A percentile compares a stretch with the other conserved stretches of the same genome.
phyloP scores from a whole-genome alignment of 2,329 filamentous ascomycete species.

The Phyllosticta paracitricarpa region DNA sequence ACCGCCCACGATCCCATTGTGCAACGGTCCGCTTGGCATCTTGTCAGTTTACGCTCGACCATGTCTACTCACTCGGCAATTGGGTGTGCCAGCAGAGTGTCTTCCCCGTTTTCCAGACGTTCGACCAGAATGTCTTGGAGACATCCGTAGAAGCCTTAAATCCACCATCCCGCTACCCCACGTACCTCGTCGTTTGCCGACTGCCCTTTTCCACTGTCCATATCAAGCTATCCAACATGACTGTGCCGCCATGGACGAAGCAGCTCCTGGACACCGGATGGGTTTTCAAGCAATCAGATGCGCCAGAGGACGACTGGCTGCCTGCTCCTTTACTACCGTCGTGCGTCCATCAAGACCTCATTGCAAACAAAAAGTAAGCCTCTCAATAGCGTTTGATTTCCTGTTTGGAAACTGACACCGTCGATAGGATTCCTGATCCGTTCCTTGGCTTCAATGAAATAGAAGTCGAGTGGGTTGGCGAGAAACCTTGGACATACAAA shows the following conservation, averaged over 20 bases:
- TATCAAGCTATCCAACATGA: conserved; percentile 7
- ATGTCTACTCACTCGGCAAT: neutral
- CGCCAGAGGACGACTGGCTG: conserved; percentile 32
- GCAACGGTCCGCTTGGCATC: neutral
- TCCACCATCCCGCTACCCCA: neutral
- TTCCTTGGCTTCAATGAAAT: conserved; percentile 43
- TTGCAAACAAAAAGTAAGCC: conserved; percentile 35
- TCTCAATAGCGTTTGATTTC: neutral
- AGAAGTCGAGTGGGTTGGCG: conserved; percentile 39
- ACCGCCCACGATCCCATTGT: neutral
- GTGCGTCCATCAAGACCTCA: conserved; percentile 39
- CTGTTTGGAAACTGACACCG: neutral
- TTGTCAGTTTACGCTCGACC: neutral
- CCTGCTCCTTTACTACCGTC: conserved; percentile 36
- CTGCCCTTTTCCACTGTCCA: neutral
- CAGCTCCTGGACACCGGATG: conserved; percentile 31
- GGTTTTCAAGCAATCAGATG: conserved; percentile 36
- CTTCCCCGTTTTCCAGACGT: neutral
- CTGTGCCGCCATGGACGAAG: conserved; percentile 18
- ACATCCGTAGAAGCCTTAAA: neutral
- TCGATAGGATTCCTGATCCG: conserved; percentile 38
- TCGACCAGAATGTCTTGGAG: neutral
- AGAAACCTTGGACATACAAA: conserved; percentile 39
- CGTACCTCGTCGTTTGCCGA: neutral
- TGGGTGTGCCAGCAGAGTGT: neutral